Evolutionary conservation across 345 rosid genomes (phyloP).

Genomic region (Populus tremula): DNA sequence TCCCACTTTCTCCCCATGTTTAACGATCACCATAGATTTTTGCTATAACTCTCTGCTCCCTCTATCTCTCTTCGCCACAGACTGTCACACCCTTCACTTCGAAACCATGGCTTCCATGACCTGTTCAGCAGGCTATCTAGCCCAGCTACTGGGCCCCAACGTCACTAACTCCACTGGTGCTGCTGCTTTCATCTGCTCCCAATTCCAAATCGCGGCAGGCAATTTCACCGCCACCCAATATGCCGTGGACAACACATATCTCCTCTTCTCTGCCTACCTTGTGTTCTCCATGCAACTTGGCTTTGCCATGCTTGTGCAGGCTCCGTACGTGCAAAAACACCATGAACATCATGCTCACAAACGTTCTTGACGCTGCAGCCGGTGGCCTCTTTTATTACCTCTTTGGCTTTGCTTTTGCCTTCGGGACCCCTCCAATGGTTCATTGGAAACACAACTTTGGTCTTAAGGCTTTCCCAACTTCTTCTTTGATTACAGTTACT

Average conservation of each 20-base stretch:
- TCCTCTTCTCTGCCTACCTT: constrained; percentile 88
- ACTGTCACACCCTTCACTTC: constrained; percentile 2
- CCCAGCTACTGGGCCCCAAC: constrained; percentile 56
- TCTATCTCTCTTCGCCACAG: background rate
- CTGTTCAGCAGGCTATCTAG: constrained; percentile 46
- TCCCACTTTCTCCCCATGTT: background rate
- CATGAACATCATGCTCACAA: constrained; percentile 95
- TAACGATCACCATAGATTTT: background rate
- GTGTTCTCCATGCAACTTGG: constrained; percentile 95
- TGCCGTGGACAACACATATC: constrained; percentile 79
- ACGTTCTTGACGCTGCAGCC: constrained; percentile 86
- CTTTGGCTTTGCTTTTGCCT: constrained; percentile 90
- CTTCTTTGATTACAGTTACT: constrained; percentile 51
- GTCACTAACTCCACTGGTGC: constrained; percentile 43
- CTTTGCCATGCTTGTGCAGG: constrained; percentile 99
- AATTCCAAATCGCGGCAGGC: constrained; percentile 21
- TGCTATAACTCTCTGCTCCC: background rate
- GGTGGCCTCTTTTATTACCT: constrained; percentile 88
- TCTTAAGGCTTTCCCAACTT: constrained; percentile 41
- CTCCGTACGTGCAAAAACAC: constrained; percentile 91
- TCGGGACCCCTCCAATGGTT: constrained; percentile 75
- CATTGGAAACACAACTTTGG: constrained; percentile 76
- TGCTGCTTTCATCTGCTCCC: constrained; percentile 59
- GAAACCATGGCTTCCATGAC: constrained; percentile 1
- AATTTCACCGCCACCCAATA: constrained; percentile 51